A percentile compares a stretch with the other conserved stretches of the same genome.
Conservation (phyloP, 768 basidiomycete species). For the Mycena alexandri region DNA sequence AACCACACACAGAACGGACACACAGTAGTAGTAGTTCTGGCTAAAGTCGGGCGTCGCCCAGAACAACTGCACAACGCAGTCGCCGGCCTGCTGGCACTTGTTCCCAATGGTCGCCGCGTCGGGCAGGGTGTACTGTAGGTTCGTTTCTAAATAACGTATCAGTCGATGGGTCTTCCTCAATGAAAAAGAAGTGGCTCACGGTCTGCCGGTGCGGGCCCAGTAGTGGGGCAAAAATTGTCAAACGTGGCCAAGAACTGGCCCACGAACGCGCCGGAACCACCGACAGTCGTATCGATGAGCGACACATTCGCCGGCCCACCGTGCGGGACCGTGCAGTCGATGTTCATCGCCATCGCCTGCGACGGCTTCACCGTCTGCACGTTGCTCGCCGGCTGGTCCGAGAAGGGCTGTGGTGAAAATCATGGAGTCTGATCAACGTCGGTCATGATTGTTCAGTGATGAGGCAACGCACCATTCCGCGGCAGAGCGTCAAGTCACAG, state of each 20-base stretch:
- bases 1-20: not conserved
- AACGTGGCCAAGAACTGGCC: conserved; percentile 34
- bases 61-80: conserved; percentile 36
- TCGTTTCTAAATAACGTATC: conserved; percentile 16
- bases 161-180: not conserved
- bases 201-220: conserved; percentile 32
- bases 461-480: conserved; percentile 32
- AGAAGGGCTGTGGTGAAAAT: conserved; percentile 22
- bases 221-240: conserved; percentile 35
- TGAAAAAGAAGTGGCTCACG: not conserved
- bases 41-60: conserved; percentile 36
- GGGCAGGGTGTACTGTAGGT: conserved; percentile 33
- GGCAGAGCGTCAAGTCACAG: conserved; percentile 36
- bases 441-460: not conserved
- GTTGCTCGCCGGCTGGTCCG: conserved; percentile 32
- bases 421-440: too few species aligned
- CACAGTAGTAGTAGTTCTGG: conserved; percentile 38
- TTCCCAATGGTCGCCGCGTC: conserved; percentile 29
- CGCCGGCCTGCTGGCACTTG: conserved; percentile 34
- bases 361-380: conserved; percentile 27
- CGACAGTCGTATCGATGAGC: conserved; percentile 33
- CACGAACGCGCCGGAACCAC: conserved; percentile 25
- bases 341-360: conserved; percentile 32
- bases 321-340: conserved; percentile 36
- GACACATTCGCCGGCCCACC: conserved; percentile 36